These are phyloP conservation scores for cucumber (Cucumis sativus) DNA, from an alignment of 306 rosid species.

Conservation along the genomic window Cucumber_9930_V3 NC_026657.2:3844001-3844500, in stretches of 20 bases:
- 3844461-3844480: not conserved
- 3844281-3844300: constrained; percentile 68
- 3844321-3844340: constrained; percentile 80
- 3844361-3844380: not conserved
- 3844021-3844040: constrained; percentile 14
- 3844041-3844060: constrained; percentile 42
- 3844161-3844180: constrained; percentile 34
- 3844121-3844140: constrained; percentile 80
- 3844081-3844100: constrained; percentile 63
- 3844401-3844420: not conserved
- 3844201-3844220: constrained; percentile 1
- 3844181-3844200: constrained; percentile 5
- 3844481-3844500: constrained; percentile 15
- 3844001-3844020: constrained; percentile 1
- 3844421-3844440: not conserved
- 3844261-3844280: constrained; percentile 67
- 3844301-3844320: constrained; percentile 93
- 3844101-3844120: constrained; percentile 82
- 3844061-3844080: constrained; percentile 61
- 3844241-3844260: constrained; percentile 63
- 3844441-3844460: not conserved
- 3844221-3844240: constrained; percentile 11
- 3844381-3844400: not conserved
- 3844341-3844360: constrained; percentile 48
- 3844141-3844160: constrained; percentile 82